These are phyloP conservation scores for Didymella arachidicola DNA, from an alignment of 2,329 filamentous ascomycete genomes.

Conservation along the genomic window DNA sequence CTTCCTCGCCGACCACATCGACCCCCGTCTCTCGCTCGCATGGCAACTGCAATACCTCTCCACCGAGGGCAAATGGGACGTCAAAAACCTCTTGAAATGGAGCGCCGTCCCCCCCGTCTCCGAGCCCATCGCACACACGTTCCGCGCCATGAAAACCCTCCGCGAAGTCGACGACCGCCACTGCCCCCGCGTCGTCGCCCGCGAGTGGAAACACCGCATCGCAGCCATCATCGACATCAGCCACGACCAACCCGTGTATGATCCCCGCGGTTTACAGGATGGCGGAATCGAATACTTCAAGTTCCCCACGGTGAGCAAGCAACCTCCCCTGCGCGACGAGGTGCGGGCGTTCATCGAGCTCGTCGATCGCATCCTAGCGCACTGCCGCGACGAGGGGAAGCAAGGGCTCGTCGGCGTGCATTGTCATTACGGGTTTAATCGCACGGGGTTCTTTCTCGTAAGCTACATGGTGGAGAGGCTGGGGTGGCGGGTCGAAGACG, in stretches of 20 bases:
- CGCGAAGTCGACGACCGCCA: constrained; percentile 87
- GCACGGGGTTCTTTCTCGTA: constrained; percentile 89
- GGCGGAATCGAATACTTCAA: constrained; percentile 69
- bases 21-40: constrained; percentile 77
- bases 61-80: constrained; percentile 94
- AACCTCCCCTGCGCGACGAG: constrained; percentile 74
- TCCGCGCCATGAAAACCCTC: constrained; percentile 91
- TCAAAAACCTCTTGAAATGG: constrained; percentile 96
- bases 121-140: constrained; percentile 76
- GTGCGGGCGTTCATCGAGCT: constrained; percentile 66
- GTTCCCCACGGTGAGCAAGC: constrained; percentile 89
- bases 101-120: constrained; percentile 80
- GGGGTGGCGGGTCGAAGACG: constrained; percentile 74
- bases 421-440: constrained; percentile 95
- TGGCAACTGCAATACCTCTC: constrained; percentile 93
- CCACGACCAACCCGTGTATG: constrained; percentile 89
- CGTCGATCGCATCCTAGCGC: constrained; percentile 57
- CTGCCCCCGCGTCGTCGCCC: constrained; percentile 75
- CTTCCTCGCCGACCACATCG: constrained; percentile 78
- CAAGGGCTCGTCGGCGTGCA: constrained; percentile 75
- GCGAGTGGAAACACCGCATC: constrained; percentile 70
- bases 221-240: constrained; percentile 88
- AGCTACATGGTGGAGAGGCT: constrained; percentile 88
- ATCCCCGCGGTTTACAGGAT: constrained; percentile 64
- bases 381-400: constrained; percentile 43